These are phyloP conservation scores for Aspergillus flavus DNA, from an alignment of 2,329 filamentous ascomycete genomes.

Conservation along the genomic window DNA sequence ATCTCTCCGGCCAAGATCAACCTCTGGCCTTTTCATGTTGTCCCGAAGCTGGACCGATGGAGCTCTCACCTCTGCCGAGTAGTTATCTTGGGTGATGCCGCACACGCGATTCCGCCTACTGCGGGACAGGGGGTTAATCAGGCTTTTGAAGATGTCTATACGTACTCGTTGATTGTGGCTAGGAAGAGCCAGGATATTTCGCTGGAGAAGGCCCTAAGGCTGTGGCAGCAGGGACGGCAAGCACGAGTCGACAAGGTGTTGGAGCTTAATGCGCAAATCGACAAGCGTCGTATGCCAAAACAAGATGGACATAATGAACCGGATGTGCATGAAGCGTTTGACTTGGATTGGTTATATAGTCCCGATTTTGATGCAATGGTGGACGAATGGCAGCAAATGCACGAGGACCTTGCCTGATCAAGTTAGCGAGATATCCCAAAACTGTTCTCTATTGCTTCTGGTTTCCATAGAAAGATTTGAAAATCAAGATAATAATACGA, in stretches of 20 bases:
- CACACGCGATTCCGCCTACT: slow-evolving; percentile 64
- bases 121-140: slow-evolving; percentile 62
- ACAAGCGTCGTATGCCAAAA: slow-evolving; percentile 50
- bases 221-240: slow-evolving; percentile 55
- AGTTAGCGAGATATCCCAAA: too few relatives aligned
- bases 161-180: slow-evolving; percentile 46
- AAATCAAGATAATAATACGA: too few relatives aligned
- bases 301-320: slow-evolving; percentile 14
- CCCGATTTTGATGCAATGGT: slow-evolving; percentile 43
- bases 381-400: slow-evolving; percentile 26
- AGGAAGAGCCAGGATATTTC: slow-evolving; percentile 17
- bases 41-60: slow-evolving; percentile 53
- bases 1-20: slow-evolving; percentile 43
- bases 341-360: slow-evolving; percentile 49
- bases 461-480: too few relatives aligned
- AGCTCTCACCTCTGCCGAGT: slow-evolving; percentile 40
- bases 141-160: slow-evolving; percentile 58
- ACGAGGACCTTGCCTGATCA: background rate
- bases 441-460: too few relatives aligned
- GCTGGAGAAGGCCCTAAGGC: slow-evolving; percentile 34
- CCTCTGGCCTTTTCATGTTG: slow-evolving; percentile 54
- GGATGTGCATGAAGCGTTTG: slow-evolving; percentile 31
- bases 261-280: slow-evolving; percentile 52
- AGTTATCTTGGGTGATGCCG: slow-evolving; percentile 62
- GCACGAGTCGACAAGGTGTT: slow-evolving; percentile 52